Conservation (phyloP, 106 monocot species). For the Cymbidium sinense region DNA sequence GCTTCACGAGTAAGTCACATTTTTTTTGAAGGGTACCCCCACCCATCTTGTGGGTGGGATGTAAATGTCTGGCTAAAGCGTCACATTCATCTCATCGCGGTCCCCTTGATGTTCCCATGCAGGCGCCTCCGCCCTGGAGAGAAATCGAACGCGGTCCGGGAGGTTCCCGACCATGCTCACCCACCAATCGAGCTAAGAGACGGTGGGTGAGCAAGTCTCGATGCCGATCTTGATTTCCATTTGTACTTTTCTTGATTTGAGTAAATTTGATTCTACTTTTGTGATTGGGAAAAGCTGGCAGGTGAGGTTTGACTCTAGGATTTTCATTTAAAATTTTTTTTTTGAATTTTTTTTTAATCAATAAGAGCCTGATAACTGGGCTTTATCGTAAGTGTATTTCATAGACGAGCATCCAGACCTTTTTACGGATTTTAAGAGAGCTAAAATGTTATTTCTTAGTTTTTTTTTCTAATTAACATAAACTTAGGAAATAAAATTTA, state of each 20-base stretch:
- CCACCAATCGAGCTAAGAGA: too few relatives aligned
- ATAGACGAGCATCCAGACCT: background rate
- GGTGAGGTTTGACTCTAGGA: background rate
- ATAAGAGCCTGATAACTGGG: background rate
- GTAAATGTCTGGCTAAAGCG: too few relatives aligned
- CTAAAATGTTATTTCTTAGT: background rate
- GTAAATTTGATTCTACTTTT: background rate
- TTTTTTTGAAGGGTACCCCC: too few relatives aligned
- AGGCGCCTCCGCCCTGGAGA: too few relatives aligned
- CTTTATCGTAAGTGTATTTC: background rate
- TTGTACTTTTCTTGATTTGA: background rate
- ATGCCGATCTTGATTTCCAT: background rate
- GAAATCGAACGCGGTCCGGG: too few relatives aligned
- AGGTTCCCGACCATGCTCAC: too few relatives aligned
- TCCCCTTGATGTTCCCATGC: too few relatives aligned
- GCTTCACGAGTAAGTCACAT: constrained; percentile 74
- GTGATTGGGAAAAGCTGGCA: background rate
- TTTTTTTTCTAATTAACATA: background rate
- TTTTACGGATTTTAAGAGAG: background rate
- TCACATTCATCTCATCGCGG: too few relatives aligned
- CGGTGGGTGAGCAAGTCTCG: too few relatives aligned
- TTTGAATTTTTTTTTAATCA: too few relatives aligned
- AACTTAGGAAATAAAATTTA: background rate
- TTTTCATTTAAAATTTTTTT: background rate
- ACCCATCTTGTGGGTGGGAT: too few relatives aligned